These are phyloP conservation scores for Arthrobotrys conoides DNA, from an alignment of 2,329 filamentous ascomycete genomes.

Conservation along the genomic window DNA sequence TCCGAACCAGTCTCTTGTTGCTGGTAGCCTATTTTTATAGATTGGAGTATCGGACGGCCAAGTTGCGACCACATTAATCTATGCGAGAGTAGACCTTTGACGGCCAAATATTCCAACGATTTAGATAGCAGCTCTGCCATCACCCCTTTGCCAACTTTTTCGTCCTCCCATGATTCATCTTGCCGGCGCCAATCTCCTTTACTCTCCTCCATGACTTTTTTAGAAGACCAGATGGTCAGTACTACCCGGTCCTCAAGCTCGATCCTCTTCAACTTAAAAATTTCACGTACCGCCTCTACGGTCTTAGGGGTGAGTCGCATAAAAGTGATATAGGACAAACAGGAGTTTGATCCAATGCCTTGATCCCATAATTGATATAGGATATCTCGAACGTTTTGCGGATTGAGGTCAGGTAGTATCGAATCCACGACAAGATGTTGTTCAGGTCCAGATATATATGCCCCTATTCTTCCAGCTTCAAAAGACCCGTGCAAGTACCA, in stretches of 20 bases:
- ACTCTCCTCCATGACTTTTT: not conserved
- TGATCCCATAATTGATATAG: not conserved
- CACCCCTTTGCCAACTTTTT: not conserved
- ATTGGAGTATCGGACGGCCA: not conserved
- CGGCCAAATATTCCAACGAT: not conserved
- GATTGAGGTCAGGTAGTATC: not conserved
- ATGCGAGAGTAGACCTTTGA: not conserved
- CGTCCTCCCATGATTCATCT: not conserved
- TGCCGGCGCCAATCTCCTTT: not conserved
- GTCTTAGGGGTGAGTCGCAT: not conserved
- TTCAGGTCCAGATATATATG: not conserved
- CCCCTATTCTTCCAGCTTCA: not conserved
- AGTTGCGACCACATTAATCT: not conserved
- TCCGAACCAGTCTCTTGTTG: too few species aligned
- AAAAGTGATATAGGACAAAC: not conserved
- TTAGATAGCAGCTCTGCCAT: not conserved
- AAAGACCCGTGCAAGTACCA: not conserved
- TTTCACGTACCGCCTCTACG: not conserved
- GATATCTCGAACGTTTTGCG: not conserved
- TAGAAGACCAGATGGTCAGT: not conserved
- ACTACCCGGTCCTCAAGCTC: not conserved
- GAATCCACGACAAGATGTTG: not conserved
- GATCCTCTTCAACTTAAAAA: not conserved
- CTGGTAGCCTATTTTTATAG: not conserved
- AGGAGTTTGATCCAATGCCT: not conserved